Conservation (phyloP, 164 flowering plant genomes). For the grape (Vitis vinifera) region DNA sequence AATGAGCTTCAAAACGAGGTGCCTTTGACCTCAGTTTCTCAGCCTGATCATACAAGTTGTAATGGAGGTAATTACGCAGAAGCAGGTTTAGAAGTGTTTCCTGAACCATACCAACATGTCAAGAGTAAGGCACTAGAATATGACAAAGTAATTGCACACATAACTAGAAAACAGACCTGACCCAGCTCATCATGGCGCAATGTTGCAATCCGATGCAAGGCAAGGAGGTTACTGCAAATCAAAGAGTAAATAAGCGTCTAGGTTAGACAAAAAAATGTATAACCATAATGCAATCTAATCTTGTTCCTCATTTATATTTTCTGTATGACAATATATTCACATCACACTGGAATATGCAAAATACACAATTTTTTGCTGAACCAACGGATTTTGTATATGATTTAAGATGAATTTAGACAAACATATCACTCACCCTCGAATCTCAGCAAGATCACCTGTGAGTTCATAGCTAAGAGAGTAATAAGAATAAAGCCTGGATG, state of each 20-base stretch:
- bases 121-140: slow-evolving; percentile 1
- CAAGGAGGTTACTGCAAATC: slow-evolving; percentile 71
- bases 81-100: slow-evolving; percentile 85
- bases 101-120: slow-evolving; percentile 34
- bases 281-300: no score
- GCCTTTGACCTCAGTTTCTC: slow-evolving; percentile 95
- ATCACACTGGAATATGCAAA: no score
- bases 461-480: slow-evolving; percentile 88
- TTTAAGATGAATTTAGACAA: not conserved
- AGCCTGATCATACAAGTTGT: slow-evolving; percentile 94
- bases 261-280: slow-evolving; percentile 4
- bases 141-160: not conserved
- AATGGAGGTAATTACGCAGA: slow-evolving; percentile 91
- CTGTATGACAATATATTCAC: no score
- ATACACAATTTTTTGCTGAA: no score
- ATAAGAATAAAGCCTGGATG: slow-evolving; percentile 83
- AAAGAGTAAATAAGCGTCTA: not conserved
- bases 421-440: slow-evolving; percentile 67
- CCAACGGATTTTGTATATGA: no score
- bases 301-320: no score
- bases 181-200: slow-evolving; percentile 96
- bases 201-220: slow-evolving; percentile 88
- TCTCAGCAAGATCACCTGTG: slow-evolving; percentile 92
- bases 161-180: slow-evolving; percentile 60
- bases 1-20: slow-evolving; percentile 94